phyloP scores from a whole-genome alignment of 2,329 filamentous ascomycete species.

The Botrytis paeoniae region DNA sequence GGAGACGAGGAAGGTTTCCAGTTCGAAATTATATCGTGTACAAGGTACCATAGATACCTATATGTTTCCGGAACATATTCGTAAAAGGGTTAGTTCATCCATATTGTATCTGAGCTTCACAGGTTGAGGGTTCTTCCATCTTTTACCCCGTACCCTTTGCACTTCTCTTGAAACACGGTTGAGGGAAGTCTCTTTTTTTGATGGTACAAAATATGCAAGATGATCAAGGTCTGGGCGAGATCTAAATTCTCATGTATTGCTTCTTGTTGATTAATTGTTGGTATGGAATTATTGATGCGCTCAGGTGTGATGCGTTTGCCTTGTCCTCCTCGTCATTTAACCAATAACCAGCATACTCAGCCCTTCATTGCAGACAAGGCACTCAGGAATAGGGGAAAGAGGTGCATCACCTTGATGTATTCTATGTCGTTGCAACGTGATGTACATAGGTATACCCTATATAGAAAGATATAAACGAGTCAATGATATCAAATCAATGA shows the following conservation, averaged over 20 bases:
- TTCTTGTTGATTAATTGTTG: not conserved
- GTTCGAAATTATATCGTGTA: not conserved
- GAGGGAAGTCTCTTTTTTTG: not conserved
- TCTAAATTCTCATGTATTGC: not conserved
- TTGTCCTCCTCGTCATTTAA: not conserved
- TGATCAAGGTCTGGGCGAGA: slow-evolving; percentile 6
- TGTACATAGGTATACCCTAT: not conserved
- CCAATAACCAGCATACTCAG: not conserved
- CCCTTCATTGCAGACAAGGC: not conserved
- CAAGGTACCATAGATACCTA: not conserved
- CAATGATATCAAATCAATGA: not conserved
- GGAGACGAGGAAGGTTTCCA: slow-evolving; percentile 1
- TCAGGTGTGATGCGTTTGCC: not conserved
- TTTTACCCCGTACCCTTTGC: not conserved
- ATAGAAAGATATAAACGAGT: not conserved
- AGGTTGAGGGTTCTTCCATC: not conserved
- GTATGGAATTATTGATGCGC: not conserved
- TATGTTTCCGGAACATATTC: not conserved
- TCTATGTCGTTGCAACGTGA: not conserved
- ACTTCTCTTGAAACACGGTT: slow-evolving; percentile 7
- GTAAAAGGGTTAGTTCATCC: not conserved
- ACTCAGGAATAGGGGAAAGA: not conserved
- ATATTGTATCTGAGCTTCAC: not conserved
- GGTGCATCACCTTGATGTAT: not conserved
- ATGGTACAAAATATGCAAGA: slow-evolving; percentile 2